Base-by-base conservation (phyloP, 2,329 filamentous ascomycete genomes). In the Apiospora hydei region DNA sequence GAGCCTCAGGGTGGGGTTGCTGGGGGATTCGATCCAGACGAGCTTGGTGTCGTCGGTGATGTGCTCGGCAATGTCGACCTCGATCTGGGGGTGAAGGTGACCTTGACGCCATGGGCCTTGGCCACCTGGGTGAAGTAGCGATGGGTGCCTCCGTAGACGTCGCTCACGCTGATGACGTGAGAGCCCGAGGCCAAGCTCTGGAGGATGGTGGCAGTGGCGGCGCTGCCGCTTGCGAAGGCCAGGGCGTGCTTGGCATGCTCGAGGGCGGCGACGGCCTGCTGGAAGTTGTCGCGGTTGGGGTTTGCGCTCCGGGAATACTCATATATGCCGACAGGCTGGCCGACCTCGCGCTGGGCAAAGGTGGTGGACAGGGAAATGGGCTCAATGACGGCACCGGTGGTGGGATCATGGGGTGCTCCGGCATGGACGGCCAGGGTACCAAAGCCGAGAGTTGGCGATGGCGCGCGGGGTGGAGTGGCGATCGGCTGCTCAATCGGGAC, bases 61-160 rank as follows among this genome's bases (percentile, higher is more conserved):
- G 85, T 98, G 89, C 77, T 92, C 89, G 76, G 89, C 89, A 77
- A 98, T 92, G 80, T 98, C 94, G 74, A 94, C 87, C 84, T 98
- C 96, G 79, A 99, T 97, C 83, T 92, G 92, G 13, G 94, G 6
- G 95, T 96, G 83, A 99, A 99, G 69, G 96, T 97, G 74, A 98
- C 96, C 77, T 93, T 91, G 71, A 99, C 94, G 78, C 96, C 94
- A 83, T 99, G 96, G 38, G 96, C 95, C 79, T 94, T 91, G 72
- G 96, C 96, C 69, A 98, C 96, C 85, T 98, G 95, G 76, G 96
- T 99, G 87, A 99, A 99, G 87, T 99, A 99, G 79, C 96, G 90
- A 86, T 99, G 96, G 57, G 96, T 99, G 77, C 96, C 96, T 77
- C 96, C 96, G 83, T 99, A 99, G 78, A 99, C 95, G 82, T 99